These are phyloP conservation scores for Neurospora sp. DNA, from an alignment of 495 filamentous ascomycete genomes.

Conservation along the genomic window DNA sequence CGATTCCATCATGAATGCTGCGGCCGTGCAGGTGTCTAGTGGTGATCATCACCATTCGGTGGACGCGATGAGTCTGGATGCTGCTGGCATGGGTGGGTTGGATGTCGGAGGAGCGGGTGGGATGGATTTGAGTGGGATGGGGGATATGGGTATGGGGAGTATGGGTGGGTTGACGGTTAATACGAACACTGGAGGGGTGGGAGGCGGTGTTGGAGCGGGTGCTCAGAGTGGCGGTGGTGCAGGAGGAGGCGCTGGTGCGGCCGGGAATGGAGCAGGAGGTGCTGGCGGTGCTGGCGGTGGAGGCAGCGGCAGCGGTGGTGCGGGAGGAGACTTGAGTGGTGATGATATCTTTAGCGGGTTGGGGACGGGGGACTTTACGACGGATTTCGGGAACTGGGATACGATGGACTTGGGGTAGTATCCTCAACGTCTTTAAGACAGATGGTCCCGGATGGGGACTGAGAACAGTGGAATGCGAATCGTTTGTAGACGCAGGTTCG, in stretches of 20 bases:
- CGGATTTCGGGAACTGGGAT: constrained; percentile 17
- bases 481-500: neutral
- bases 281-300: constrained; percentile 19
- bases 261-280: neutral
- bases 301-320: neutral
- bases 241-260: neutral
- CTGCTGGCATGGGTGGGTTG: constrained; percentile 12
- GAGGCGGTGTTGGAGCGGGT: neutral
- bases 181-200: neutral
- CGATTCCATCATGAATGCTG: constrained; percentile 18
- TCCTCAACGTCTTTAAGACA: neutral
- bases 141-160: neutral
- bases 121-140: constrained; percentile 11
- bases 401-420: constrained; percentile 11
- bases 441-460: neutral
- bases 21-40: constrained; percentile 16
- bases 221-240: neutral
- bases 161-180: constrained; percentile 3
- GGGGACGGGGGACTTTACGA: constrained; percentile 11
- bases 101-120: constrained; percentile 3
- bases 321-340: constrained; percentile 22
- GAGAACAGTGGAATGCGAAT: neutral
- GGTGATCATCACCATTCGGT: neutral
- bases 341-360: constrained; percentile 31
- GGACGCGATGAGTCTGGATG: constrained; percentile 24